Conservation (phyloP, 495 filamentous ascomycete genomes). For the Pyronema omphalodes region DNA sequence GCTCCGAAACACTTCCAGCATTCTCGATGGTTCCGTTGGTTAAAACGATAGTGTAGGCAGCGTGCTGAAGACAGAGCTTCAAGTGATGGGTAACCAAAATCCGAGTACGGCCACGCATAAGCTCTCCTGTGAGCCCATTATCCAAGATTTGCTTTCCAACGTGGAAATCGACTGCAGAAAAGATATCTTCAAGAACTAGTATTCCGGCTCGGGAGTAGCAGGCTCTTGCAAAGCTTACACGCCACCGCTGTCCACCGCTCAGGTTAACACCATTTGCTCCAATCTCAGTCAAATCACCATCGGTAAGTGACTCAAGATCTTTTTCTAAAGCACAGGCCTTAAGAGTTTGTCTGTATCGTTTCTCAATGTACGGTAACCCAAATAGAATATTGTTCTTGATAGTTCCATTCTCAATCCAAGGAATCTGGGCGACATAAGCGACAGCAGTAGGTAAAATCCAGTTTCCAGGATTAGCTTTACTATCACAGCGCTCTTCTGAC, state of each 20-base stretch:
- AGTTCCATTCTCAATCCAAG: constrained; percentile 72
- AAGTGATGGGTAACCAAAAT: constrained; percentile 73
- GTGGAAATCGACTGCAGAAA: constrained; percentile 55
- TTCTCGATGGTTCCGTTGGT: constrained; percentile 46
- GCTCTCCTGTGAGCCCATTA: constrained; percentile 48
- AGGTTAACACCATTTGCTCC: constrained; percentile 67
- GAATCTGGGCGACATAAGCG: constrained; percentile 65
- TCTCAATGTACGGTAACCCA: constrained; percentile 46
- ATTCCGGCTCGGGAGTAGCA: constrained; percentile 66
- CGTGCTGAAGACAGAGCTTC: constrained; percentile 46
- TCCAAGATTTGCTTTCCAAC: constrained; percentile 64
- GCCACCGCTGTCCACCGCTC: constrained; percentile 69
- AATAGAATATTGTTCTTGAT: constrained; percentile 58
- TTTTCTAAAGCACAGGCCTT: constrained; percentile 52
- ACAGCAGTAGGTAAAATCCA: constrained; percentile 53
- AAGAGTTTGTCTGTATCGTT: constrained; percentile 46
- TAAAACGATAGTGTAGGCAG: constrained; percentile 52
- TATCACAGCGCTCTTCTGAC: constrained; percentile 32
- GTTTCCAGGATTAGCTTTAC: constrained; percentile 41
- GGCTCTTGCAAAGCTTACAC: constrained; percentile 58
- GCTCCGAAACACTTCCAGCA: constrained; percentile 39
- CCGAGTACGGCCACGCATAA: constrained; percentile 51
- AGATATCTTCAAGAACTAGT: constrained; percentile 69
- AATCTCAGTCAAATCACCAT: constrained; percentile 63
- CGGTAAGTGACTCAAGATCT: constrained; percentile 53